These are phyloP conservation scores for Pestalotiopsis sp. DNA, from an alignment of 2,329 filamentous ascomycete species.

Conservation along the genomic window DNA sequence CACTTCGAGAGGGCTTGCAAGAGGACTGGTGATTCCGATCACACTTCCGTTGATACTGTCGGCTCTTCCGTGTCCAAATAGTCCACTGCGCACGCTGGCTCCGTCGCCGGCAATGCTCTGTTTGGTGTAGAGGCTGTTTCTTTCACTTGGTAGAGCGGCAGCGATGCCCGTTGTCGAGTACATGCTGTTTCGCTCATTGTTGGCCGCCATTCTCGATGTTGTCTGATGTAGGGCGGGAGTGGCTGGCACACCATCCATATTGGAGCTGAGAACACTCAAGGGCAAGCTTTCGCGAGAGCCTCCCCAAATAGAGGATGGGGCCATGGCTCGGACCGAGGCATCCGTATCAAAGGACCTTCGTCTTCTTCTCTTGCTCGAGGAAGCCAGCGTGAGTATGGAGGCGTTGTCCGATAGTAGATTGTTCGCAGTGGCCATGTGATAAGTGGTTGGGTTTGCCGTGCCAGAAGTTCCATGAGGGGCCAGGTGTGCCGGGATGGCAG, in stretches of 20 bases:
- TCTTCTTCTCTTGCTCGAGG: constrained; percentile 76
- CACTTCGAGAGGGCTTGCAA: constrained; percentile 58
- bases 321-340: constrained; percentile 81
- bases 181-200: constrained; percentile 72
- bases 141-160: constrained; percentile 69
- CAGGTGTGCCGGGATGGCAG: constrained; percentile 72
- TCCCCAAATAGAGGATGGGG: constrained; percentile 79
- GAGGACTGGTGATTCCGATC: constrained; percentile 60
- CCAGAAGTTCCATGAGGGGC: constrained; percentile 47
- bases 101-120: constrained; percentile 63
- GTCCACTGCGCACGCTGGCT: constrained; percentile 76
- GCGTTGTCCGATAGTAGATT: constrained; percentile 83
- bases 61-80: constrained; percentile 74
- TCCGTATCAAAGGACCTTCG: constrained; percentile 83
- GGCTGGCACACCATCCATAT: constrained; percentile 55
- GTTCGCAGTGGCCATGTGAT: constrained; percentile 77
- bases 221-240: constrained; percentile 57
- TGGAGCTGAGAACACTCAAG: constrained; percentile 75
- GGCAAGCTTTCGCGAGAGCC: constrained; percentile 80
- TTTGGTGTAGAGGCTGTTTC: constrained; percentile 79
- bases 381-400: constrained; percentile 82
- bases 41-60: constrained; percentile 84
- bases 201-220: constrained; percentile 36
- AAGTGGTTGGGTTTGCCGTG: constrained; percentile 63
- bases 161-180: constrained; percentile 75